Evolutionary conservation across 108 stramenopile species (phyloP).

Genomic region (Pseudonitzschia delicatissima): DNA sequence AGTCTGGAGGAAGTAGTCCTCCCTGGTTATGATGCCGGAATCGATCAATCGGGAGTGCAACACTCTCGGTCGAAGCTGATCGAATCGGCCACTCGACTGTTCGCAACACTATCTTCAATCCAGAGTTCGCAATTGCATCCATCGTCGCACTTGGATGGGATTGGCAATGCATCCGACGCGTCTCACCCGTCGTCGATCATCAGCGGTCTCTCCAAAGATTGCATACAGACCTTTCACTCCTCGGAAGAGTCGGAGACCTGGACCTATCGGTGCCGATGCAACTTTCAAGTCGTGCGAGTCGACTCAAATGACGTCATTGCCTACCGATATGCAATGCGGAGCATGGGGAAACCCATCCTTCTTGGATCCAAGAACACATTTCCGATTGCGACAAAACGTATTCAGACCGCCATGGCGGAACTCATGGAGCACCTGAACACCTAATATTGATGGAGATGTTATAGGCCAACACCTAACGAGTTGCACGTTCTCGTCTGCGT

Average conservation of each 20-base stretch:
- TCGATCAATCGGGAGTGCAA: slow-evolving; percentile 26
- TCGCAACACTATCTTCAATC: not conserved
- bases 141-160: too few relatives aligned
- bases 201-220: too few relatives aligned
- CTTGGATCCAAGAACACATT: slow-evolving; percentile 36
- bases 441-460: not conserved
- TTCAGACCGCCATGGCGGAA: slow-evolving; percentile 51
- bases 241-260: slow-evolving; percentile 31
- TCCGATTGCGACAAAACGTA: slow-evolving; percentile 60
- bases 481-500: slow-evolving; percentile 56
- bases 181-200: too few relatives aligned
- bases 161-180: too few relatives aligned
- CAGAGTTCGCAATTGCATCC: not conserved
- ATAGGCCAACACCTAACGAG: slow-evolving; percentile 34
- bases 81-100: slow-evolving; percentile 17
- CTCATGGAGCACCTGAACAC: slow-evolving; percentile 26
- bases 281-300: slow-evolving; percentile 54
- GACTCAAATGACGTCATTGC: not conserved
- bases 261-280: slow-evolving; percentile 64
- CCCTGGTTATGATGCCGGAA: slow-evolving; percentile 38
- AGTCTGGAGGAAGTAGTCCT: slow-evolving; percentile 4
- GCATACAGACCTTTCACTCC: slow-evolving; percentile 27
- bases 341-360: slow-evolving; percentile 34
- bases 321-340: slow-evolving; percentile 50
- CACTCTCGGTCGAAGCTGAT: slow-evolving; percentile 40